phyloP scores from a whole-genome alignment of 805 yeast species.

The Starmera amethionina region DNA sequence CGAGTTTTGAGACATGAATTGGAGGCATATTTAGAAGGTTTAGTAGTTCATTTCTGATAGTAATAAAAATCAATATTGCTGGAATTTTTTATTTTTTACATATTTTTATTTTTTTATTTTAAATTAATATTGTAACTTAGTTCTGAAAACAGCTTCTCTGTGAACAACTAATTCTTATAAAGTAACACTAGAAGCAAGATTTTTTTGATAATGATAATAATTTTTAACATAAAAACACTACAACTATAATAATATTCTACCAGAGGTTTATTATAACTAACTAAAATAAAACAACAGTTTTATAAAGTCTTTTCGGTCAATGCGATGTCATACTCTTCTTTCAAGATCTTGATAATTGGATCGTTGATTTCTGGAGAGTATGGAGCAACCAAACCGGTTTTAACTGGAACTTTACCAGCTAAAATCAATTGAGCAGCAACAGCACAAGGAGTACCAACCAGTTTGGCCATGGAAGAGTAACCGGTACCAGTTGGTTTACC shows the following conservation, averaged over 20 bases:
- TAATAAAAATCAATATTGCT: no score
- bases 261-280: neutral
- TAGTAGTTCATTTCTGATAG: no score
- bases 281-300: neutral
- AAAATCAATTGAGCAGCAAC: conserved; percentile 85
- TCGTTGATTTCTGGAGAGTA: conserved; percentile 83
- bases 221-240: neutral
- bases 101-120: no score
- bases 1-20: no score
- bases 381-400: conserved; percentile 88
- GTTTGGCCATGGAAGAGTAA: conserved; percentile 96
- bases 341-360: conserved; percentile 84
- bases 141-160: no score
- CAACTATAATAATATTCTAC: neutral
- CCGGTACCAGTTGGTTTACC: conserved; percentile 78
- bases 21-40: no score
- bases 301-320: conserved; percentile 71
- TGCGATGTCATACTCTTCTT: conserved; percentile 82
- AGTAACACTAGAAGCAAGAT: neutral
- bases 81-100: no score
- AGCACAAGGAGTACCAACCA: conserved; percentile 97
- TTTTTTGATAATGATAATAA: no score
- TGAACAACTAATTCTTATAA: no score
- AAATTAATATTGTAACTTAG: no score
- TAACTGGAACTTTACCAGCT: conserved; percentile 57